Evolutionary conservation across 345 rosid genomes (phyloP).

Genomic region (Salix purpurea): DNA sequence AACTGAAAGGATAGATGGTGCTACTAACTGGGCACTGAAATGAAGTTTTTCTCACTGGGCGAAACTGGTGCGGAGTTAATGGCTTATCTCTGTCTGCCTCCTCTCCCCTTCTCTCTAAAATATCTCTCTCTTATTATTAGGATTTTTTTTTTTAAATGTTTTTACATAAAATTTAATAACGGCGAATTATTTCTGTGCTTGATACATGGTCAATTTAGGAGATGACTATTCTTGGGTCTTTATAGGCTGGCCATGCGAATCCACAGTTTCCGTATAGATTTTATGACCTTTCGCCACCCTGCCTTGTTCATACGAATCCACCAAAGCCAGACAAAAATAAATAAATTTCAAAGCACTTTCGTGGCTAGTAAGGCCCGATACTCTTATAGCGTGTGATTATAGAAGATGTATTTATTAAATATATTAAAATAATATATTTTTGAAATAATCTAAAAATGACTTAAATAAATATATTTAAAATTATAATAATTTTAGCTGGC

Average conservation of each 20-base stretch:
- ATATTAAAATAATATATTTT: too few species aligned
- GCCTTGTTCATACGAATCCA: background rate
- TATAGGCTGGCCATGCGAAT: conserved; percentile 9
- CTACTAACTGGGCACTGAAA: conserved; percentile 28
- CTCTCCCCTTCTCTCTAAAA: background rate
- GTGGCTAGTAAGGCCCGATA: background rate
- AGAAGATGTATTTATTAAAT: too few species aligned
- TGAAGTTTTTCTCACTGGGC: conserved; percentile 37
- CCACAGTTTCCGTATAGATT: conserved; percentile 11
- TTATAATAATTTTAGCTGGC: background rate
- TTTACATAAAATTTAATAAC: background rate
- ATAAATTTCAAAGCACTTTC: background rate
- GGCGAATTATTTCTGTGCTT: background rate
- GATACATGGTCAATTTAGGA: conserved; percentile 4
- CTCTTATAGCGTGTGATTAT: too few species aligned
- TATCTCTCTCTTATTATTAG: background rate
- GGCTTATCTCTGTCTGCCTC: conserved; percentile 28
- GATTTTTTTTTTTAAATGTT: background rate
- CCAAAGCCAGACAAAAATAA: background rate
- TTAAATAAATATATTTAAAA: too few species aligned
- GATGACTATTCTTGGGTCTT: conserved; percentile 17
- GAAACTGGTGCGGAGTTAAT: conserved; percentile 43
- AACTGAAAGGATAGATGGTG: conserved; percentile 7
- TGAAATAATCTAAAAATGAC: too few species aligned
- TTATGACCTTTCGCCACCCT: background rate